A percentile compares a stretch with the other conserved stretches of the same genome.
Conservation (phyloP, 139 green algal genomes). For the Yamagishiella unicocca region DNA sequence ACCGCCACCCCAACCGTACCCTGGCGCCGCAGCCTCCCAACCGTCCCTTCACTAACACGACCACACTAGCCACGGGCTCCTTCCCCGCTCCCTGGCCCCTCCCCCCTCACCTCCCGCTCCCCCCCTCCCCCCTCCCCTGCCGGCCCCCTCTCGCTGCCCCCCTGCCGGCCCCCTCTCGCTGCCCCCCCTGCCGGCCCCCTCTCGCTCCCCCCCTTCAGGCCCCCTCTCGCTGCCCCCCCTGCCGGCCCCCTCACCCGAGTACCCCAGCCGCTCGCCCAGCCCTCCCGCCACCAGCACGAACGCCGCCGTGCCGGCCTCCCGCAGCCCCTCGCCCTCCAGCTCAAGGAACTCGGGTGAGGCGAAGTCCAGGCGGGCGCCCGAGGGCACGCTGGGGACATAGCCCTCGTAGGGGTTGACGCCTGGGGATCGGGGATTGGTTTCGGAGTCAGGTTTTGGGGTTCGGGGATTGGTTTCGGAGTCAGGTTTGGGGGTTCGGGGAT, state of each 20-base stretch:
- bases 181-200: neutral
- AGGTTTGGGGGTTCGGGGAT: no score
- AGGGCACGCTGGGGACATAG: constrained; percentile 89
- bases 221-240: neutral
- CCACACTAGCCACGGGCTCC: neutral
- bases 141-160: no score
- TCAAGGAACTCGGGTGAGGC: constrained; percentile 68
- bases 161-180: no score
- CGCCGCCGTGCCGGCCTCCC: constrained; percentile 65
- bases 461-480: no score
- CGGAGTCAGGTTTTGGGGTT: no score
- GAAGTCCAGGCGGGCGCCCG: constrained; percentile 88
- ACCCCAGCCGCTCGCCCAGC: constrained; percentile 96
- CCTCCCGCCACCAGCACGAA: constrained; percentile 99
- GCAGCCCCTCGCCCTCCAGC: constrained; percentile 76
- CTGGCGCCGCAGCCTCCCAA: neutral
- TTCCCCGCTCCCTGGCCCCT: neutral
- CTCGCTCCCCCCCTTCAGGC: neutral
- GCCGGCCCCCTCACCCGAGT: constrained; percentile 64
- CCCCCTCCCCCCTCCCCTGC: no score
- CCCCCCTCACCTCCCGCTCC: no score
- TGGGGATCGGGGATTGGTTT: constrained; percentile 43
- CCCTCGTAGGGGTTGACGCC: constrained; percentile 95
- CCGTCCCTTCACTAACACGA: neutral
- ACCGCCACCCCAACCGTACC: no score